Evolutionary conservation across 2,329 filamentous ascomycete species (phyloP).

Genomic region (Cercospora sp.): DNA sequence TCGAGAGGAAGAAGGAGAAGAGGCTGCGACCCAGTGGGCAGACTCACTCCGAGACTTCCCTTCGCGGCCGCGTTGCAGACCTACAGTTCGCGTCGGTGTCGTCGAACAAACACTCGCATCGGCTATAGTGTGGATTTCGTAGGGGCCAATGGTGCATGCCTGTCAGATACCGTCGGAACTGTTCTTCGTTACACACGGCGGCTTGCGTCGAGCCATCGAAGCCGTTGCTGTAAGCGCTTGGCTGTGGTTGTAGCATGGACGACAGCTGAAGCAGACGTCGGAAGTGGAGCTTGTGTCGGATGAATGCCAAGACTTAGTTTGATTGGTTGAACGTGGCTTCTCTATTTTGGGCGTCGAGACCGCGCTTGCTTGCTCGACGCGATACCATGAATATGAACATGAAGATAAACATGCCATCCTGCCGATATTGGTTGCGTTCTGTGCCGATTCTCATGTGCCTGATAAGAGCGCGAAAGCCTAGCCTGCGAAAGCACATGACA

Average conservation of each 20-base stretch:
- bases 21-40: too few relatives aligned
- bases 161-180: not conserved
- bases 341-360: not conserved
- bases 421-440: not conserved
- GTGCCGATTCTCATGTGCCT: not conserved
- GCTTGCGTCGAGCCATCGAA: constrained; percentile 6
- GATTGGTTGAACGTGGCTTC: not conserved
- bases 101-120: not conserved
- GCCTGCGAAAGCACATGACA: not conserved
- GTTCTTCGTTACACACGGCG: constrained; percentile 5
- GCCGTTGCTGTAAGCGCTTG: constrained; percentile 6
- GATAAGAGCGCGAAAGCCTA: not conserved
- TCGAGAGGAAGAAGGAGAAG: too few relatives aligned
- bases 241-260: constrained; percentile 1
- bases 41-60: constrained; percentile 4
- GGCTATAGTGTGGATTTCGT: not conserved
- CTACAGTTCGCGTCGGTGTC: not conserved
- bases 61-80: not conserved
- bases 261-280: not conserved
- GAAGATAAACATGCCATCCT: not conserved
- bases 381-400: not conserved
- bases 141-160: constrained; percentile 8
- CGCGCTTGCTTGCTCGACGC: not conserved
- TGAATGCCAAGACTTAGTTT: not conserved
- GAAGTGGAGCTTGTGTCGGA: not conserved